Evolutionary conservation across 2,329 filamentous ascomycete species (phyloP).

Genomic region (Juglanconis oblonga): DNA sequence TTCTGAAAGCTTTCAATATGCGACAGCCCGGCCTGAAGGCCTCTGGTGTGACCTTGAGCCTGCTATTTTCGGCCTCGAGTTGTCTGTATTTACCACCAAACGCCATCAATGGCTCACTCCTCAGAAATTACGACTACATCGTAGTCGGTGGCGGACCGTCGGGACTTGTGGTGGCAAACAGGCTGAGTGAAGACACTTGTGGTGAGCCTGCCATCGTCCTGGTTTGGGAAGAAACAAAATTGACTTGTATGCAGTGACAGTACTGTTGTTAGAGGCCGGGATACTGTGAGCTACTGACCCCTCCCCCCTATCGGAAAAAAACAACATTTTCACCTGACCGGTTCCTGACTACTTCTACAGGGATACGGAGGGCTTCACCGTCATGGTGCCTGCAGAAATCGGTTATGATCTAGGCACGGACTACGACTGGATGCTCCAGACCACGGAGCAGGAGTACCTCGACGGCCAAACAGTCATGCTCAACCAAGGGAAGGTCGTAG

Average conservation of each 20-base stretch:
- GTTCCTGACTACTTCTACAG: neutral
- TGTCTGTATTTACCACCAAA: constrained; percentile 10
- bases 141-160: constrained; percentile 45
- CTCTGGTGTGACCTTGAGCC: neutral
- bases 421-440: constrained; percentile 30
- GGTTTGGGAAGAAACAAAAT: neutral
- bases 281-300: constrained; percentile 14
- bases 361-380: constrained; percentile 16
- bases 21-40: neutral
- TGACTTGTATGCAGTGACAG: constrained; percentile 13
- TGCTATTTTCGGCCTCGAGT: neutral
- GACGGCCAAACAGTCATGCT: constrained; percentile 33
- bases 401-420: constrained; percentile 14
- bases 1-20: neutral
- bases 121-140: constrained; percentile 33
- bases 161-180: constrained; percentile 41
- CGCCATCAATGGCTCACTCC: constrained; percentile 2
- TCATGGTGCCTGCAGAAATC: constrained; percentile 21
- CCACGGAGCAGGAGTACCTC: constrained; percentile 29
- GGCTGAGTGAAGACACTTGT: constrained; percentile 37
- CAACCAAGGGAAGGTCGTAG: constrained; percentile 36
- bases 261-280: constrained; percentile 21
- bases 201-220: constrained; percentile 2
- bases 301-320: neutral
- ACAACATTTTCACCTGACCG: neutral